Conservation (phyloP, 2,329 filamentous ascomycete species). For the Furcasterigmium sp. region DNA sequence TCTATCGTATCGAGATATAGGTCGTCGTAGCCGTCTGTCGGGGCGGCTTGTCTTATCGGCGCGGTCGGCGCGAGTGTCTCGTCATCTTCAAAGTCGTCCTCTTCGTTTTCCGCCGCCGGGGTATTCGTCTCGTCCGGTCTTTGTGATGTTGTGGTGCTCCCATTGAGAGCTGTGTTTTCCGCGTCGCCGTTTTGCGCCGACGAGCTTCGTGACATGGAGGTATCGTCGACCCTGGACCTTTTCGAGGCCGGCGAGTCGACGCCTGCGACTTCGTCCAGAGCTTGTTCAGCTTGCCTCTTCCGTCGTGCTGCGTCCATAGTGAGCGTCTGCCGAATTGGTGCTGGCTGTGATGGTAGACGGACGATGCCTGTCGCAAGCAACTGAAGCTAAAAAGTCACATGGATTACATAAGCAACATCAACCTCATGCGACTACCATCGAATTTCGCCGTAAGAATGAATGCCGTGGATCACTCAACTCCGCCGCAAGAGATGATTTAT, state of each 20-base stretch:
- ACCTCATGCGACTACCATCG: no score
- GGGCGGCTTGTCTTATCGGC: slow-evolving; percentile 67
- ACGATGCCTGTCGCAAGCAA: neutral
- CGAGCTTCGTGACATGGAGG: slow-evolving; percentile 21
- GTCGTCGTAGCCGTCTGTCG: slow-evolving; percentile 85
- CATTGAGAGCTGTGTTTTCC: slow-evolving; percentile 6
- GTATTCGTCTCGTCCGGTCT: slow-evolving; percentile 5
- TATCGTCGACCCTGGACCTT: slow-evolving; percentile 47
- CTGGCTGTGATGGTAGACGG: neutral
- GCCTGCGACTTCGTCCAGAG: slow-evolving; percentile 51
- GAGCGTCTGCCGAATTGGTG: neutral
- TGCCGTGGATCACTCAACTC: no score
- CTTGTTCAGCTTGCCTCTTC: slow-evolving; percentile 57
- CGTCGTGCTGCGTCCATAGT: slow-evolving; percentile 19
- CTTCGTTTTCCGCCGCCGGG: slow-evolving; percentile 25
- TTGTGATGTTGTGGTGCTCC: slow-evolving; percentile 2
- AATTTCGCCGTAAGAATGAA: no score
- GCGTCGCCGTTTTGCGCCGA: slow-evolving; percentile 15
- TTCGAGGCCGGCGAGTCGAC: slow-evolving; percentile 55
- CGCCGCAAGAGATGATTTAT: no score
- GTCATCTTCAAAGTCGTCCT: slow-evolving; percentile 35
- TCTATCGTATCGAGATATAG: slow-evolving; percentile 97
- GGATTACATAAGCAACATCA: no score
- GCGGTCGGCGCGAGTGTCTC: slow-evolving; percentile 27
- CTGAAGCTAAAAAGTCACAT: neutral